Base-by-base conservation (phyloP, 2,329 filamentous ascomycete species). In the Sporothrix sp. region DNA sequence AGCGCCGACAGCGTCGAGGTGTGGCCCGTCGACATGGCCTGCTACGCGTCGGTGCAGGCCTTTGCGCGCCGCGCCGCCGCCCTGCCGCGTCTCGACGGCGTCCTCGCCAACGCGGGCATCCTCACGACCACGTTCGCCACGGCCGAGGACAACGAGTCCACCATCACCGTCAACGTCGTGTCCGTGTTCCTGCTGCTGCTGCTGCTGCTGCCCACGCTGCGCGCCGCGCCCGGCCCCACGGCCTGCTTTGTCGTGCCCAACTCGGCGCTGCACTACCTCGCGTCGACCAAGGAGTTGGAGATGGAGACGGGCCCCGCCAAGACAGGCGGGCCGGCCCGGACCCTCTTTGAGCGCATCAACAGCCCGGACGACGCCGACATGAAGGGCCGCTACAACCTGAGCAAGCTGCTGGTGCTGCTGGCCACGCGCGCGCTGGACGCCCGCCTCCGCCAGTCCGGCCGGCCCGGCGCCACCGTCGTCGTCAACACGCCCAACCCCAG, bases 91-190 rank as follows among this genome's bases (percentile, higher is more conserved):
- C 55, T 77, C 7, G 72, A 78, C 51, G 67, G 62, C 3, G 65
- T 70, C 0, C 59, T 75, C 4, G 65, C 67, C 28, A 77, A 68
- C 32, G 66, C 66, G 0, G 66, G 72, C 0, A 60, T 79, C 5
- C 61, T 65, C 9, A 71, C 69, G 0, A 14, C 11, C 1, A 57
- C 64, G 0, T 76, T 68, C 52, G 33, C 56, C 0, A 37, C 58
- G 0, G 65, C 60, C 0, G 47, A 46, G 21, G 72, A 67, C 2
- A 68, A 73, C 33, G 78, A 81, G 58, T 65, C 58, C 21, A 73
- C 51, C 33, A 10, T 64, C 38, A 55, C 55, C 7, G 58, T 66
- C 43, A 66, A 66, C 50, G 60, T 65, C 18, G 53, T 66, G 39
- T 49, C 51, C 38, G 63, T 59, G 1, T 59, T 62, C 49, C 52